These are phyloP conservation scores for Setaria viridis DNA, from an alignment of 202 grass and related monocot genomes.

Conservation along the genomic window DNA sequence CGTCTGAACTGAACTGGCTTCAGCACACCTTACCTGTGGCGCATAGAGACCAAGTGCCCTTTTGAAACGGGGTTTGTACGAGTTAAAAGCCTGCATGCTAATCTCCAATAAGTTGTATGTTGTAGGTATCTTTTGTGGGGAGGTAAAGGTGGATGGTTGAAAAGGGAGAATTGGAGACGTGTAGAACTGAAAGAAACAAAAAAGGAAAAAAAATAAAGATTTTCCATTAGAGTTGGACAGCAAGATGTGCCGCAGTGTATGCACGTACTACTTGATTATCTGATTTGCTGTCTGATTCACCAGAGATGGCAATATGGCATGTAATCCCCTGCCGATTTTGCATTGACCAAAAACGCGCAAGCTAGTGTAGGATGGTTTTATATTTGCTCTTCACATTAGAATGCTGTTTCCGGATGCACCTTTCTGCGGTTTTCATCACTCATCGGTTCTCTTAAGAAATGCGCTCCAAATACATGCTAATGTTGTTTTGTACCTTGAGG, in stretches of 20 bases:
- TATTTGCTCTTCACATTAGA: not conserved
- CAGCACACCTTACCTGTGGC: not conserved
- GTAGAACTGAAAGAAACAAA: conserved; percentile 40
- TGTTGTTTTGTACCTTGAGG: not conserved
- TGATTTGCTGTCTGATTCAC: not conserved
- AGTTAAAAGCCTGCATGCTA: conserved; percentile 31
- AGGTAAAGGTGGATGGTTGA: conserved; percentile 24
- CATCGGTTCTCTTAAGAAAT: not conserved
- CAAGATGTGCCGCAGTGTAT: conserved; percentile 3
- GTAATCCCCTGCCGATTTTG: not conserved
- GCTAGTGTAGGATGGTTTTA: not conserved
- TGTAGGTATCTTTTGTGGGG: conserved; percentile 49
- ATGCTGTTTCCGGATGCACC: not conserved
- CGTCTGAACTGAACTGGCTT: conserved; percentile 30
- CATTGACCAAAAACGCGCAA: not conserved
- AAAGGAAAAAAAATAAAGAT: conserved; percentile 4
- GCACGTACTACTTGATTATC: not conserved
- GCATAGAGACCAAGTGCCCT: conserved; percentile 37
- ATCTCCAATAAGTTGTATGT: conserved; percentile 46
- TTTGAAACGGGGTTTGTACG: conserved; percentile 37
- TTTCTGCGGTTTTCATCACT: not conserved
- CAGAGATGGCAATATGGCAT: not conserved
- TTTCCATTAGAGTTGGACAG: conserved; percentile 21
- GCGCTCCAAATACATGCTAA: not conserved
- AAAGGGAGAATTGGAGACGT: conserved; percentile 49